Percentiles rank a stretch among this genome's conserved stretches.
Evolutionary conservation across 805 yeast species (phyloP).

Genomic region (Myxozyma neotropica): DNA sequence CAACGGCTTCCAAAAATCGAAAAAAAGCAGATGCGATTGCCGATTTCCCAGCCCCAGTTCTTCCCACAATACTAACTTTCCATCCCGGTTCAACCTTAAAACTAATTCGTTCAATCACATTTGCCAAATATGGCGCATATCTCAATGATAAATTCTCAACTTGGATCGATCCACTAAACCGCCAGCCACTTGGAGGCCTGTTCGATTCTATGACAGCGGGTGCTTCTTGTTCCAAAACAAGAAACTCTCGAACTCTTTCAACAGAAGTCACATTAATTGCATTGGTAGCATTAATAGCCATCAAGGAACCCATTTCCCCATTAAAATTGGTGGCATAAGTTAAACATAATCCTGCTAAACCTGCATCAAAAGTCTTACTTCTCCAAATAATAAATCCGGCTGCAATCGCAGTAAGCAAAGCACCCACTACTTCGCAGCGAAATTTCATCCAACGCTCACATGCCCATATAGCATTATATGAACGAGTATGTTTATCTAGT

Average conservation of each 20-base stretch:
- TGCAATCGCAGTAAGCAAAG: constrained; percentile 55
- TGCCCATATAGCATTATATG: constrained; percentile 63
- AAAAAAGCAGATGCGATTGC: constrained; percentile 73
- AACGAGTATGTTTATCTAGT: constrained; percentile 66
- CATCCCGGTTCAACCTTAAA: constrained; percentile 59
- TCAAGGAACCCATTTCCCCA: constrained; percentile 55
- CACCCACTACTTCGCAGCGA: constrained; percentile 59
- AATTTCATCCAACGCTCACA: constrained; percentile 74
- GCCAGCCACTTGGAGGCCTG: constrained; percentile 61
- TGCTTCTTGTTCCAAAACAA: constrained; percentile 68
- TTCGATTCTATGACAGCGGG: constrained; percentile 52
- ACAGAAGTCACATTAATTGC: constrained; percentile 78
- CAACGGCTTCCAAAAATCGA: constrained; percentile 61
- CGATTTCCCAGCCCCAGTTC: constrained; percentile 89
- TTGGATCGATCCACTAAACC: constrained; percentile 58
- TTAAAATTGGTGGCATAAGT: constrained; percentile 51
- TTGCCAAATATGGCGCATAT: constrained; percentile 67
- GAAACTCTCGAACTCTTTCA: constrained; percentile 70
- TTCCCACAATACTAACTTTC: constrained; percentile 82
- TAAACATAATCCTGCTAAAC: constrained; percentile 44
- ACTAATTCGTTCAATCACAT: constrained; percentile 60
- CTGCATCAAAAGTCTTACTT: constrained; percentile 59
- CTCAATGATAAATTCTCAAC: constrained; percentile 61
- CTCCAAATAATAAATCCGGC: constrained; percentile 61
- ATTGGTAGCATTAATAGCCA: constrained; percentile 66